Evolutionary conservation across 768 basidiomycete species (phyloP).

Genomic region (Leucocoprinus birnbaumii): DNA sequence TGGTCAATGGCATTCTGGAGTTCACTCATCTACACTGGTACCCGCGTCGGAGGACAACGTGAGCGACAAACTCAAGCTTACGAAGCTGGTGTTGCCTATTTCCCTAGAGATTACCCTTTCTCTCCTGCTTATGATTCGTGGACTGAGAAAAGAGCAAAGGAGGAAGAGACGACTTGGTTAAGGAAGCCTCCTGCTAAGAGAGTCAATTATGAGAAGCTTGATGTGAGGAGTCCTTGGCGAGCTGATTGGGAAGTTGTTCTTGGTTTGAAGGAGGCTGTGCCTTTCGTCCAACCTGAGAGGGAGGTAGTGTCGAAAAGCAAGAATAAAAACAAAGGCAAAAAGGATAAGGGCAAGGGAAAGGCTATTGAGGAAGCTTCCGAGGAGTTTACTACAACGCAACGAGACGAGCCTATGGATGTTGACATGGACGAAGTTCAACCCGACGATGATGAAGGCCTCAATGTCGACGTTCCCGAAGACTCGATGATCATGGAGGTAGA

Average conservation of each 20-base stretch:
- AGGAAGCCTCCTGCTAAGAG: slow-evolving; percentile 88
- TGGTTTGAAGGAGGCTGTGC: slow-evolving; percentile 31
- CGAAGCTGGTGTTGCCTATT: slow-evolving; percentile 72
- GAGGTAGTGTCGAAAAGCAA: slow-evolving; percentile 7
- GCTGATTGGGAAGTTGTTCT: slow-evolving; percentile 76
- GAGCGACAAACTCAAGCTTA: slow-evolving; percentile 80
- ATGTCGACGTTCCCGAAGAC: slow-evolving; percentile 20
- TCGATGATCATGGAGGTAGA: slow-evolving; percentile 22
- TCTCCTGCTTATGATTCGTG: slow-evolving; percentile 51
- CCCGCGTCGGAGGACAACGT: slow-evolving; percentile 81
- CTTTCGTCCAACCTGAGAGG: neutral
- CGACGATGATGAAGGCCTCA: neutral
- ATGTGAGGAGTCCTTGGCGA: slow-evolving; percentile 68
- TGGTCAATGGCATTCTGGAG: slow-evolving; percentile 91
- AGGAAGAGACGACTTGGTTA: slow-evolving; percentile 66
- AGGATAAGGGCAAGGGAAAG: slow-evolving; percentile 12
- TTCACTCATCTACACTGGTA: slow-evolving; percentile 80
- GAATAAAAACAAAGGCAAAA: neutral
- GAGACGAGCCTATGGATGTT: slow-evolving; percentile 32
- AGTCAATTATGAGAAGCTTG: slow-evolving; percentile 63
- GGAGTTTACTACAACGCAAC: slow-evolving; percentile 56
- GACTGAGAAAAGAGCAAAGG: slow-evolving; percentile 42
- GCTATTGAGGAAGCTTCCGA: slow-evolving; percentile 10
- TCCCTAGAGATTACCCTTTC: slow-evolving; percentile 79
- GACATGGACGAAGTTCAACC: slow-evolving; percentile 17